Percentiles rank a stretch among this genome's conserved stretches.
These are phyloP conservation scores for Tricholoma flavovirens DNA, from an alignment of 768 basidiomycete genomes.

Conservation along the genomic window DNA sequence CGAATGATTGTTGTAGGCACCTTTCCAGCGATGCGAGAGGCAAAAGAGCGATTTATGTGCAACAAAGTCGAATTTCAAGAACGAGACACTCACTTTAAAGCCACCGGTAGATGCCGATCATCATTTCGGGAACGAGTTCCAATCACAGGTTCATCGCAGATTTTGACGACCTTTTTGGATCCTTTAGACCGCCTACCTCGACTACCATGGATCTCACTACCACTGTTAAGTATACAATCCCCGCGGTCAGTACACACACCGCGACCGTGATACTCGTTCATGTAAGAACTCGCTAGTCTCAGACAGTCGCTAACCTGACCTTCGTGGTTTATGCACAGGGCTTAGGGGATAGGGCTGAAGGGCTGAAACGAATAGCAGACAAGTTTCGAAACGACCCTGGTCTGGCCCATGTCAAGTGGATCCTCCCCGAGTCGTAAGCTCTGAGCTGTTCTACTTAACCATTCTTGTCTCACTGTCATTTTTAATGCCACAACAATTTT, in stretches of 20 bases:
- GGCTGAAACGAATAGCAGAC: conserved; percentile 74
- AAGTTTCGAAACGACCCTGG: conserved; percentile 50
- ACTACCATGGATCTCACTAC: conserved; percentile 27
- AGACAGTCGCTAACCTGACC: not conserved
- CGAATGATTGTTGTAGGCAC: not conserved
- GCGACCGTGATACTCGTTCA: conserved; percentile 89
- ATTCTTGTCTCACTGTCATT: not conserved
- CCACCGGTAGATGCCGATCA: conserved; percentile 46
- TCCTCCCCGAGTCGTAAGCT: conserved; percentile 77
- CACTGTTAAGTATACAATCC: conserved; percentile 44
- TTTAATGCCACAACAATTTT: not conserved
- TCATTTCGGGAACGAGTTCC: conserved; percentile 27
- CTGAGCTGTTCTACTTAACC: conserved; percentile 3
- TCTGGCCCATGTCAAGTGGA: conserved; percentile 80
- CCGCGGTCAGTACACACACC: conserved; percentile 59
- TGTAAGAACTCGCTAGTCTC: conserved; percentile 39
- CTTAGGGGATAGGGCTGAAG: conserved; percentile 67
- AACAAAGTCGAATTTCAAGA: not conserved
- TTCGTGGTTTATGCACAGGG: conserved; percentile 40
- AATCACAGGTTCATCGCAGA: conserved; percentile 12
- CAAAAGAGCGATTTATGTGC: not conserved
- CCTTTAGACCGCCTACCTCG: conserved; percentile 7
- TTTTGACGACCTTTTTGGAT: not conserved
- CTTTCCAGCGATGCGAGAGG: not conserved
- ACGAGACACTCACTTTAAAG: not conserved